Evolutionary conservation across 805 yeast species (phyloP), one percentile per base, ranked within the genome.

Genomic region (Saccharomyces mikatae): DNA sequence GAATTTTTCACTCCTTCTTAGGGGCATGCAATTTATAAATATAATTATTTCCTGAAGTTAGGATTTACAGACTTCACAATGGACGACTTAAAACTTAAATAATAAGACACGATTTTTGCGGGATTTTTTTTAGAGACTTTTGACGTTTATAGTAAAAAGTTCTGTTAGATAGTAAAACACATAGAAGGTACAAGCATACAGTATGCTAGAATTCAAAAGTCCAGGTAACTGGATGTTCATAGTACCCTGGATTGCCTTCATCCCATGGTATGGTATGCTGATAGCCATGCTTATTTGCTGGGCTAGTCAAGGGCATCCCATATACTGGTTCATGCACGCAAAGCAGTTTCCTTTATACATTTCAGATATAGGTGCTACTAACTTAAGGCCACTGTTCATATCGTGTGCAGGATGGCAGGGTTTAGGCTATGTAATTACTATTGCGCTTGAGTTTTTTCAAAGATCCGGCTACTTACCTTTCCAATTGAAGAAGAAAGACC

Each of bases 231-330:
- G 70, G 71, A 80, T 69, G 61, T 75, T 73, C 55, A 56, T 80
- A 31, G 71, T 90, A 41, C 97, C 97, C 2, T 70, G 89, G 47
- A 63, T 83, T 2, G 80, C 89, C 1, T 71, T 81, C 52, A 69
- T 83, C 1, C 84, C 83, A 14, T 91, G 97, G 97, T 87, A 90
- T 82, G 96, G 87, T 3, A 88, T 89, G 96, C 79, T 91, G 10
- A 83, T 86, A 4, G 88, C 96, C 4, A 73, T 92, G 80, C 65
- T 91, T 59, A 68, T 78, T 1, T 79, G 83, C 60, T 91, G 97
- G 97, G 80, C 86, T 2, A 78, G 75, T 3, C 89, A 88, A 64
- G 97, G 96, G 1, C 79, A 79, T 48, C 96, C 96, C 0, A 74
- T 79, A 11, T 86, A 87, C 65, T 67, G 74, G 53, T 83, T 82